phyloP scores from a whole-genome alignment of 306 rosid species.

The Cicer yamashitae region DNA sequence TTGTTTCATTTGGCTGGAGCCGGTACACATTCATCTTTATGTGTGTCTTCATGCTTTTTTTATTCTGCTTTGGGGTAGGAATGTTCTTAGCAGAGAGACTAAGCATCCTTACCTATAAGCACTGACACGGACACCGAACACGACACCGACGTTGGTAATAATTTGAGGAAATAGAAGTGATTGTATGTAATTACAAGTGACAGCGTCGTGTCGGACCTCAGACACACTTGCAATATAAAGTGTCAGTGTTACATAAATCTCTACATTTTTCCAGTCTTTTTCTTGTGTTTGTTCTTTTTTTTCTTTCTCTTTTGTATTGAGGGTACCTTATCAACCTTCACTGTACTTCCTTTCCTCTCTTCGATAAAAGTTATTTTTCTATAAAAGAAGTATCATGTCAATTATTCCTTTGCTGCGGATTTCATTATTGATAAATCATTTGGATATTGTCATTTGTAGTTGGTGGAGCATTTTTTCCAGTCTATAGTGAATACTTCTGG shows the following conservation, averaged over 20 bases:
- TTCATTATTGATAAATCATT: neutral
- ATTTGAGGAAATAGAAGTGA: no score
- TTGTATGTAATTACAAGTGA: no score
- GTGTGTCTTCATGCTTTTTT: neutral
- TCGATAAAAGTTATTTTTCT: neutral
- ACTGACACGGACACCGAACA: no score
- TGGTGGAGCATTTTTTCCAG: slow-evolving; percentile 98
- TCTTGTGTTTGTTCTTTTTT: neutral
- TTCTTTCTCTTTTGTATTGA: neutral
- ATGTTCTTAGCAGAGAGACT: neutral
- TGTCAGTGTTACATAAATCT: neutral
- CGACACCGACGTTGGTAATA: no score
- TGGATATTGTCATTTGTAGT: slow-evolving; percentile 50
- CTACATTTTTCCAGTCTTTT: neutral
- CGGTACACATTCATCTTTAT: neutral
- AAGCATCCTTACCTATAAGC: no score
- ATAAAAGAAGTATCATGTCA: neutral
- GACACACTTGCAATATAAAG: no score
- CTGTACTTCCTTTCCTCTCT: neutral
- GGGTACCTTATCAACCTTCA: neutral
- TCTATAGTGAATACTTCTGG: slow-evolving; percentile 95
- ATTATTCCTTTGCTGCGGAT: neutral
- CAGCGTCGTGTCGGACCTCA: no score
- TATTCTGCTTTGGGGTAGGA: neutral
- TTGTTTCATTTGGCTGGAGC: slow-evolving; percentile 8